Evolutionary conservation across 371 early-diverging fungal species (phyloP).

Genomic region (Lichtheimia corymbifera): DNA sequence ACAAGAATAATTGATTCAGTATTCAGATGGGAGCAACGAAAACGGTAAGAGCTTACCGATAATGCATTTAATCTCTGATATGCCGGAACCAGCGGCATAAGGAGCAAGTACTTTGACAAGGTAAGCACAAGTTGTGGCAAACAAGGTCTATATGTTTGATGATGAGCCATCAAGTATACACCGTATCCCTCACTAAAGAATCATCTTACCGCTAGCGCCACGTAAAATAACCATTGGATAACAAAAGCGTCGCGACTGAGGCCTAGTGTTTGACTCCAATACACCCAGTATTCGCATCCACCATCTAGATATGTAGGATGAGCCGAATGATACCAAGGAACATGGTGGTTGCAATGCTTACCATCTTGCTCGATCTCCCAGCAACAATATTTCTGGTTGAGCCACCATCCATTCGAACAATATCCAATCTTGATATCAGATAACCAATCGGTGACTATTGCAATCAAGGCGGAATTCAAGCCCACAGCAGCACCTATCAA

Average conservation of each 20-base stretch:
- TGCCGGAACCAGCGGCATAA: slow-evolving; percentile 94
- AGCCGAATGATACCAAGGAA: too few relatives aligned
- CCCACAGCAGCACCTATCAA: slow-evolving; percentile 76
- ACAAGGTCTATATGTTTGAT: slow-evolving; percentile 46
- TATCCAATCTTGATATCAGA: slow-evolving; percentile 86
- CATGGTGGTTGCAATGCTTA: slow-evolving; percentile 11
- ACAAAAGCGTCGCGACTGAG: slow-evolving; percentile 45
- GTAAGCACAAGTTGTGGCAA: slow-evolving; percentile 59
- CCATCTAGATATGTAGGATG: slow-evolving; percentile 23
- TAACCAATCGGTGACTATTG: slow-evolving; percentile 86
- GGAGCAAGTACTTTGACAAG: slow-evolving; percentile 75
- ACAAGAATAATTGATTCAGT: neutral
- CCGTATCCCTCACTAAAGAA: neutral
- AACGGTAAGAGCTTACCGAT: slow-evolving; percentile 53
- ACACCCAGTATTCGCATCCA: slow-evolving; percentile 55
- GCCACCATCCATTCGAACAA: slow-evolving; percentile 89
- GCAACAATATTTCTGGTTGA: slow-evolving; percentile 95
- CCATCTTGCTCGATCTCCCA: slow-evolving; percentile 74
- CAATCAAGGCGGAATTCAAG: slow-evolving; percentile 82
- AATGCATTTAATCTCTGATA: slow-evolving; percentile 96
- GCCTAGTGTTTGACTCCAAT: slow-evolving; percentile 49
- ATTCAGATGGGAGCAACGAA: neutral
- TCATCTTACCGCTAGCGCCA: slow-evolving; percentile 57
- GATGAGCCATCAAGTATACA: neutral
- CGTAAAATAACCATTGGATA: slow-evolving; percentile 63